Evolutionary conservation across 2,329 filamentous ascomycete species (phyloP).

Genomic region (Drechslerella coelobrocha): DNA sequence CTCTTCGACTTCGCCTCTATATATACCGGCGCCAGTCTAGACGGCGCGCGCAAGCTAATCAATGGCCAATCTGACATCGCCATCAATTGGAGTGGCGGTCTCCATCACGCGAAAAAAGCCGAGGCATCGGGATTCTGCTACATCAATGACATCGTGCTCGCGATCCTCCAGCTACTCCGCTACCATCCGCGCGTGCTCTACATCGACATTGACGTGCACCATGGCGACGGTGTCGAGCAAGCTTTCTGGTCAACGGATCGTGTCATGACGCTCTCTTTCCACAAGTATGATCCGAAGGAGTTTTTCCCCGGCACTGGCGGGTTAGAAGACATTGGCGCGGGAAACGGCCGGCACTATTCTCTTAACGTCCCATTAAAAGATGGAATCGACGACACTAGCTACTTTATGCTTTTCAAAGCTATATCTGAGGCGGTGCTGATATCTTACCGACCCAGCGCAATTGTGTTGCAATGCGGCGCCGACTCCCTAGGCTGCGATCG

Average conservation of each 20-base stretch:
- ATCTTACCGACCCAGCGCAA: conserved; percentile 71
- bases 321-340: conserved; percentile 72
- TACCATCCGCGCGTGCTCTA: conserved; percentile 71
- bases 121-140: conserved; percentile 98
- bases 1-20: conserved; percentile 94
- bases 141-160: conserved; percentile 80
- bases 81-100: conserved; percentile 94
- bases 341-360: conserved; percentile 71
- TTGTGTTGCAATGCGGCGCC: conserved; percentile 73
- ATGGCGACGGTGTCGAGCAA: conserved; percentile 73
- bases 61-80: conserved; percentile 90
- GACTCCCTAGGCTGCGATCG: conserved; percentile 72
- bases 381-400: conserved; percentile 72
- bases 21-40: conserved; percentile 87
- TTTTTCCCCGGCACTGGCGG: conserved; percentile 75
- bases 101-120: conserved; percentile 94
- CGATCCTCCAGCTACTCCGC: conserved; percentile 69
- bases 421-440: conserved; percentile 73
- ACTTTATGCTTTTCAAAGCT: conserved; percentile 73
- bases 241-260: conserved; percentile 75
- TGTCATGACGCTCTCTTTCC: conserved; percentile 75
- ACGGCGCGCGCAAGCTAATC: conserved; percentile 87
- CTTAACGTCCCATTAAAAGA: conserved; percentile 74
- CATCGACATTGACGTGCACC: conserved; percentile 72
- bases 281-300: conserved; percentile 70